These are phyloP conservation scores for Fomitopsis schrenkii DNA, from an alignment of 1,284 basidiomycete genomes.

Conservation along the genomic window DNA sequence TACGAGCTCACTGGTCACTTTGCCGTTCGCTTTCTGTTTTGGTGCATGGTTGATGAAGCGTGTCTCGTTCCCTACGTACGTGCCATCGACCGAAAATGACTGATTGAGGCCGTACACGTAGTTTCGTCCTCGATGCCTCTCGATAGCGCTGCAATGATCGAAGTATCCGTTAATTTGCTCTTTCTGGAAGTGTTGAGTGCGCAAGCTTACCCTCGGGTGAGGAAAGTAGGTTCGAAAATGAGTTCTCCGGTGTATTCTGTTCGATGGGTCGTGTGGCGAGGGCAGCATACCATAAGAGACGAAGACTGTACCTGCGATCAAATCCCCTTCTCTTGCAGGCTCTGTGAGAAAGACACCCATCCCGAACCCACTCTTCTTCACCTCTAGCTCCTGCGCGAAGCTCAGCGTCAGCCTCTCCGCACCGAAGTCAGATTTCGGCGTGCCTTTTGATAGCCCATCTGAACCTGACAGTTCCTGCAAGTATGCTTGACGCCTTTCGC, in stretches of 20 bases:
- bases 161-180: neutral
- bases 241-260: conserved; percentile 60
- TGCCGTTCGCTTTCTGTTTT: conserved; percentile 34
- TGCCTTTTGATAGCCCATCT: conserved; percentile 39
- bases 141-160: conserved; percentile 20
- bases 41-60: conserved; percentile 51
- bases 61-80: conserved; percentile 46
- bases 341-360: conserved; percentile 50
- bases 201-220: conserved; percentile 24
- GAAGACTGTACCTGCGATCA: conserved; percentile 41
- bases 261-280: neutral
- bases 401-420: too few species aligned
- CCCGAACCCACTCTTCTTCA: conserved; percentile 40
- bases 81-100: conserved; percentile 38
- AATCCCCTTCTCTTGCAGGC: conserved; percentile 31
- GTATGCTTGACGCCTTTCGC: conserved; percentile 3
- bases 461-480: conserved; percentile 41
- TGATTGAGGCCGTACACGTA: conserved; percentile 42
- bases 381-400: conserved; percentile 18
- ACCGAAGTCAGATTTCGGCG: neutral
- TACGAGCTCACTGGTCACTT: conserved; percentile 31
- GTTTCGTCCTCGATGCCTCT: conserved; percentile 34
- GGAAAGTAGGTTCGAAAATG: conserved; percentile 36
- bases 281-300: neutral
- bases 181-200: neutral